Evolutionary conservation across 345 rosid species (phyloP).

Genomic region (Abelmoschus esculentus): DNA sequence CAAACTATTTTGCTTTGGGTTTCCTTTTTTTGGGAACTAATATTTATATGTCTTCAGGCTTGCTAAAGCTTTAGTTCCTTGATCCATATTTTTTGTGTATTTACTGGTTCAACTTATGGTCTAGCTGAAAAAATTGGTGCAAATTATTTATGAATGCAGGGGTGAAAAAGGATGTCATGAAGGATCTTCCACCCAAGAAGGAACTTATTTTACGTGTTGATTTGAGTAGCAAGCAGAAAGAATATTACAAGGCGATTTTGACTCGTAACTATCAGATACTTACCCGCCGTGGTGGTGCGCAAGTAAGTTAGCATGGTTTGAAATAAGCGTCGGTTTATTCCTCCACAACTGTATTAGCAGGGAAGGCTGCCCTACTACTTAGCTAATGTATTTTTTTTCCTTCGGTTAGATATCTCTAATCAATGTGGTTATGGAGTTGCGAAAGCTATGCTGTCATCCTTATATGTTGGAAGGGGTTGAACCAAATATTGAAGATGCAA

Average conservation of each 20-base stretch:
- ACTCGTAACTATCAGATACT: conserved; percentile 91
- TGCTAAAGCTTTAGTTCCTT: not conserved
- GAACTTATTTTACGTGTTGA: conserved; percentile 98
- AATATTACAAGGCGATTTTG: conserved; percentile 93
- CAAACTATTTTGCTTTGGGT: not conserved
- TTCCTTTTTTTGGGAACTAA: conserved; percentile 3
- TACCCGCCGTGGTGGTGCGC: conserved; percentile 91
- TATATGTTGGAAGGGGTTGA: conserved; percentile 96
- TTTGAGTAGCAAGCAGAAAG: conserved; percentile 86
- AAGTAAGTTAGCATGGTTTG: conserved; percentile 36
- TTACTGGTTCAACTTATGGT: not conserved
- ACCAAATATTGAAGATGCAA: conserved; percentile 54
- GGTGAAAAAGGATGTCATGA: conserved; percentile 99
- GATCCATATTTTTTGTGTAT: not conserved
- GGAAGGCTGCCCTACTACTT: not conserved
- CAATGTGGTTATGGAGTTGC: conserved; percentile 97
- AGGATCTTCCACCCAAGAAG: conserved; percentile 95
- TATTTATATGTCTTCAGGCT: not conserved
- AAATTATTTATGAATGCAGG: conserved; percentile 44
- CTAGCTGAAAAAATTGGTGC: conserved; percentile 4
- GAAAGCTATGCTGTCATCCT: conserved; percentile 99
- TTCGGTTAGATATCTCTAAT: conserved; percentile 77
- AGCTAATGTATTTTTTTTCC: conserved; percentile 17
- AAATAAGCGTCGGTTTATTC: conserved; percentile 5
- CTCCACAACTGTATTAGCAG: not conserved